These are phyloP conservation scores for Penicillium odoratum DNA, from an alignment of 495 filamentous ascomycete genomes.

Conservation along the genomic window DNA sequence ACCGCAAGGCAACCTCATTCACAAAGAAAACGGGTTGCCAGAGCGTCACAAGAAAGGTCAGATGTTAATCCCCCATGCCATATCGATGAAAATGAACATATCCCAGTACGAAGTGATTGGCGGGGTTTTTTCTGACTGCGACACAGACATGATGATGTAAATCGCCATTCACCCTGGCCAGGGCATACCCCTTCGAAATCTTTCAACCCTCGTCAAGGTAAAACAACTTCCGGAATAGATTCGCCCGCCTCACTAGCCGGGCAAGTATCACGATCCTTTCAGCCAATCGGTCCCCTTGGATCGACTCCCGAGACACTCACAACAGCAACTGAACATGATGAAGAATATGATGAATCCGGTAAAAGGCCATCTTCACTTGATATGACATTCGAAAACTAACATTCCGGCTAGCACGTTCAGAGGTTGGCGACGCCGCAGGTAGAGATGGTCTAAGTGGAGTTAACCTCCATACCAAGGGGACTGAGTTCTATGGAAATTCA, in stretches of 20 bases:
- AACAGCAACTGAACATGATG: neutral
- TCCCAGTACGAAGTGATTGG: neutral
- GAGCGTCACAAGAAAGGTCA: constrained; percentile 17
- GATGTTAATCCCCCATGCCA: neutral
- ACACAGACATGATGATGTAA: neutral
- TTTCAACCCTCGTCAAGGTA: neutral
- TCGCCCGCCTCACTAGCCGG: neutral
- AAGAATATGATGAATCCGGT: neutral
- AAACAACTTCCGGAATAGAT: neutral
- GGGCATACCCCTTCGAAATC: neutral
- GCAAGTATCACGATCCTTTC: neutral
- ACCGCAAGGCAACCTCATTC: neutral
- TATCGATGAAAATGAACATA: neutral
- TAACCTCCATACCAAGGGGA: constrained; percentile 31
- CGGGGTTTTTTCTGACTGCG: neutral
- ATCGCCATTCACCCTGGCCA: neutral
- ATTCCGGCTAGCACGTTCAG: constrained; percentile 6
- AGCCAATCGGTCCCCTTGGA: neutral
- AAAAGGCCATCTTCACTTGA: neutral
- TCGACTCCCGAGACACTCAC: neutral
- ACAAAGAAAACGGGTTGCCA: constrained; percentile 3
- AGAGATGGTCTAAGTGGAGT: constrained; percentile 27
- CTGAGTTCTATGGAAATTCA: constrained; percentile 30
- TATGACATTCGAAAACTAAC: neutral
- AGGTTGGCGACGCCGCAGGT: constrained; percentile 22